Base-by-base conservation (phyloP, 768 basidiomycete species). In the Tricholoma furcatifolium region DNA sequence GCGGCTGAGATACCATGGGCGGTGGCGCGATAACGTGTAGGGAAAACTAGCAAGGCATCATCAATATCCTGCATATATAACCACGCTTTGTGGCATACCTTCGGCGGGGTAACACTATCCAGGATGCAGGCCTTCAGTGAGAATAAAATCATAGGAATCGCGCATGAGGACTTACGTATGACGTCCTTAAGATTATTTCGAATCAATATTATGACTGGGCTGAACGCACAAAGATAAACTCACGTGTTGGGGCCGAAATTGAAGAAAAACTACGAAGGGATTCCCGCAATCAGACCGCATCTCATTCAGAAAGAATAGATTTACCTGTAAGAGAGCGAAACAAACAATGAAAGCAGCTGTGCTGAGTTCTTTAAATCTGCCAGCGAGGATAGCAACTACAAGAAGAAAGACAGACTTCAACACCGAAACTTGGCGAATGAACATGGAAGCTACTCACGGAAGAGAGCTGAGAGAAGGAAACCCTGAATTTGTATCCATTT, bases 1-100 rank as follows among this genome's bases (percentile, higher is more conserved):
- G 88, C 90, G 2, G 90, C 89, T 2, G 82, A 83, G 11, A 88
- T 70, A 24, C 90, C 90, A 63, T 91, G 89, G 12, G 88, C 88
- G 43, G 79, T 78, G 21, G 84, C 86, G 41, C 83, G 79, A 69
- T 82, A 89, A 34, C 83, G 75, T 1, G 90, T 91, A 0, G 89
- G 90, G 74, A 89, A 90, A 10, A 90, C 83, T 69, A 35, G 14
- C 8, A 39, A 15, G 18, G 6, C 7, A 34, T 2, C 4, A 38
- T 23, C 2, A 36, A 46, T 36, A 36, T 4, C 21, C 7, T 21
- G 21, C 15, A 39, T 45, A n/a, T 12, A 34, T n/a, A 39, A 31
- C 44, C n/a, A 52, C n/a, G 30, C 21, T 43, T 18, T 24, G 10
- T 43, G 27, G 21, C 51, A 17, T 24, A 66, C 65, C 60, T 69